These are phyloP conservation scores for Oxyria digyna DNA, from an alignment of 148 eudicot species.

Conservation along the genomic window DNA sequence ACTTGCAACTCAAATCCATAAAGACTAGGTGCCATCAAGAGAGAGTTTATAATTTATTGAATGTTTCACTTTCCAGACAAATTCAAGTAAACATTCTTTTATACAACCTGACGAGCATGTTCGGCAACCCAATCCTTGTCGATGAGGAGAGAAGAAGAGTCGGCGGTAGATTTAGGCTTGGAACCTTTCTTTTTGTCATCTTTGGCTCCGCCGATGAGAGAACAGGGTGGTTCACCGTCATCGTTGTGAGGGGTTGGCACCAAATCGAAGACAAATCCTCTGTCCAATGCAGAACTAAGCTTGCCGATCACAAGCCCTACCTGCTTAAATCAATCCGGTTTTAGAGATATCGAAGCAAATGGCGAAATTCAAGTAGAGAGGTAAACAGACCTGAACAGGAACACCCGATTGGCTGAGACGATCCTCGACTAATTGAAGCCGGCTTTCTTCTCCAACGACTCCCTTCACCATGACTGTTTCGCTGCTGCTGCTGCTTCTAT, in stretches of 20 bases:
- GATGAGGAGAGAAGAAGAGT: slow-evolving; percentile 39
- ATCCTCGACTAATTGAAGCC: slow-evolving; percentile 47
- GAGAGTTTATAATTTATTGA: not conserved
- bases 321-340: slow-evolving; percentile 17
- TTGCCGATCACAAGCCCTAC: slow-evolving; percentile 85
- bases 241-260: slow-evolving; percentile 73
- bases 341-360: not conserved
- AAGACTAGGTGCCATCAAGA: no score
- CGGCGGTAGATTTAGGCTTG: slow-evolving; percentile 30
- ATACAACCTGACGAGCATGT: slow-evolving; percentile 71
- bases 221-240: slow-evolving; percentile 65
- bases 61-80: not conserved
- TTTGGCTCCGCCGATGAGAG: slow-evolving; percentile 23
- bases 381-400: slow-evolving; percentile 33
- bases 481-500: no score
- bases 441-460: slow-evolving; percentile 78
- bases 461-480: slow-evolving; percentile 56
- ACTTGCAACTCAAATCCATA: no score
- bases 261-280: slow-evolving; percentile 71
- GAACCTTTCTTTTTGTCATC: slow-evolving; percentile 48
- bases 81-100: not conserved
- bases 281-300: slow-evolving; percentile 42
- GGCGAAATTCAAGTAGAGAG: not conserved
- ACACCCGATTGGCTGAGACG: slow-evolving; percentile 45
- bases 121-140: slow-evolving; percentile 86